Evolutionary conservation across 306 rosid species (phyloP).

Genomic region (Cucurbita maxima): DNA sequence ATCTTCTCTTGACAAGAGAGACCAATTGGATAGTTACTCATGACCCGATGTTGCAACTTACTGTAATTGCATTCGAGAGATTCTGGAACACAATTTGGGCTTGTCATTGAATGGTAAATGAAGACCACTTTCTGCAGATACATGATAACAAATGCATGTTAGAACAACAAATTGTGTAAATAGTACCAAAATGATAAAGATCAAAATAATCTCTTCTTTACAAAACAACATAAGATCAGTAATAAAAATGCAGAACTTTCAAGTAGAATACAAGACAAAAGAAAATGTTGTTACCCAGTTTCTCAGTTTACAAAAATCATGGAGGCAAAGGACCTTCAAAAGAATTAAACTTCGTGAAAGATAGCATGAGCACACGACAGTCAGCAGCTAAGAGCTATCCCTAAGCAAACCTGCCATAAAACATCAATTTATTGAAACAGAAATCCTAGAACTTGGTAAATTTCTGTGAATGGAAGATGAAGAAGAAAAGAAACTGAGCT

Average conservation of each 20-base stretch:
- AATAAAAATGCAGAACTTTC: neutral
- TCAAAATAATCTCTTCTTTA: neutral
- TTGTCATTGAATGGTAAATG: constrained; percentile 24
- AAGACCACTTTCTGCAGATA: constrained; percentile 46
- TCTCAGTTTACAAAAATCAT: neutral
- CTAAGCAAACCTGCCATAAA: constrained; percentile 2
- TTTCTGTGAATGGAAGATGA: neutral
- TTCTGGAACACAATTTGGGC: constrained; percentile 21
- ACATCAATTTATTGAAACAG: neutral
- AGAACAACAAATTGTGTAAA: neutral
- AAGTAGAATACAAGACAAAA: neutral
- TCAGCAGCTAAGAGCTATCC: neutral
- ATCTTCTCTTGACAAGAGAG: constrained; percentile 16
- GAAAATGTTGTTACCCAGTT: constrained; percentile 4
- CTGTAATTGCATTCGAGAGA: constrained; percentile 29
- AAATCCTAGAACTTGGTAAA: neutral
- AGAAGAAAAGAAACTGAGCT: neutral
- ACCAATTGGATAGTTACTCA: constrained; percentile 24
- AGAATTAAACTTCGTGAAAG: neutral
- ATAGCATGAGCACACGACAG: neutral
- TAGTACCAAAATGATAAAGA: neutral
- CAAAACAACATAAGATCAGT: neutral
- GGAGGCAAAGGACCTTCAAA: neutral
- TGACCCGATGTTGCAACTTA: constrained; percentile 18
- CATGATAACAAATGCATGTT: neutral